Evolutionary conservation across 768 basidiomycete genomes (phyloP).

Genomic region (Leccinum subtestaceum): DNA sequence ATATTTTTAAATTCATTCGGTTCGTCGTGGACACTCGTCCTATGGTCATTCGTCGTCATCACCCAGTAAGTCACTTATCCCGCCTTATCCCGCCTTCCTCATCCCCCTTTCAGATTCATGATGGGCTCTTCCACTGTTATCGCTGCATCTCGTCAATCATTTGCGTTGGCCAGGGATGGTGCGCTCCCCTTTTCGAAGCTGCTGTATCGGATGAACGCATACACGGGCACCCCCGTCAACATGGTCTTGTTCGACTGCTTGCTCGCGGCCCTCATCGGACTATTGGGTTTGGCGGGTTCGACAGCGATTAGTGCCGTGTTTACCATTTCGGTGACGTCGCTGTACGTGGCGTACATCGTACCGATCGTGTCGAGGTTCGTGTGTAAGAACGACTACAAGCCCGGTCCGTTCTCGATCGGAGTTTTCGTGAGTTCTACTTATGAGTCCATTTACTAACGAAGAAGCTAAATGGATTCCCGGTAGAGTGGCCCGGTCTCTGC

Average conservation of each 20-base stretch:
- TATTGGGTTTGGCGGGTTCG: constrained; percentile 50
- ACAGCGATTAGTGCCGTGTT: constrained; percentile 58
- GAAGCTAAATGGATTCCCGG: neutral
- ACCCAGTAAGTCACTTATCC: constrained; percentile 34
- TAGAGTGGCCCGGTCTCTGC: constrained; percentile 53
- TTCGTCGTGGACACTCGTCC: constrained; percentile 38
- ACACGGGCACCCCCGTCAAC: constrained; percentile 56
- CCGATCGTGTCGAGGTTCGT: constrained; percentile 49
- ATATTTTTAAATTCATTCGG: constrained; percentile 42
- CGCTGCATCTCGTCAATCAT: constrained; percentile 51
- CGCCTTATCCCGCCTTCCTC: neutral
- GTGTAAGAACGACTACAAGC: constrained; percentile 42
- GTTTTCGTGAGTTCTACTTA: constrained; percentile 27
- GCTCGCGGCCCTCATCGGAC: constrained; percentile 45
- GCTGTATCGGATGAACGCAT: constrained; percentile 52
- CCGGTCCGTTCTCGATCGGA: constrained; percentile 47
- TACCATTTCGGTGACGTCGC: constrained; percentile 41
- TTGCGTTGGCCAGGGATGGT: constrained; percentile 57
- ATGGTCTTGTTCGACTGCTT: constrained; percentile 51
- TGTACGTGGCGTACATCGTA: constrained; percentile 43
- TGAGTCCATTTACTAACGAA: too few species aligned
- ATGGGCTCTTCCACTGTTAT: constrained; percentile 44
- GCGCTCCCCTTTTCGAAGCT: constrained; percentile 54
- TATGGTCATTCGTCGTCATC: constrained; percentile 54
- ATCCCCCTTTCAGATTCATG: constrained; percentile 34